Evolutionary conservation across 768 basidiomycete genomes (phyloP), one percentile per base, ranked within the genome.

Genomic region (Cystobasidium tubakii): DNA sequence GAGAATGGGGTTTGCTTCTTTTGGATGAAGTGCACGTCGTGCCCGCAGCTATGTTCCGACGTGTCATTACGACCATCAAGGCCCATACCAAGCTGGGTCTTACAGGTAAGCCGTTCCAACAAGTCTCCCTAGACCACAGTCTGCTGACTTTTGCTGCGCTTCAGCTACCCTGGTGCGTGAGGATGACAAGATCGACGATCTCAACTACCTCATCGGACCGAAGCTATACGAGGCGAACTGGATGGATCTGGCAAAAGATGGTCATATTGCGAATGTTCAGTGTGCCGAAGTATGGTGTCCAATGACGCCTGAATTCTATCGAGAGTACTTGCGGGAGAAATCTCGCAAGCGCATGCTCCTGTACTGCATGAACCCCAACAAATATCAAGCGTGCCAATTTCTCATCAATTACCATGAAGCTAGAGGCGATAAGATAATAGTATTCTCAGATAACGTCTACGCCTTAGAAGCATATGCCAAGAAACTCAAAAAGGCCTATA

Each of bases 271-370:
- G 7, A 98, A 96, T 79, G 96, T 99, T n/a, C 78, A 98, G 91
- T 99, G 96, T 80, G 96, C 96, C 19, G 96, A 99, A 82, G 96
- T 99, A 9, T 99, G 96, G 96, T 99, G 96, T 80, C 91, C 92
- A 21, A 98, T 99, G 96, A 95, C 96, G 23, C 95, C 96, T 4
- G 94, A 98, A 81, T 99, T 99, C 81, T 99, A 98, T 81, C 88
- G 91, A 76, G 94, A 99, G 82, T 99, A 99, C 80, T 86, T 99
- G 76, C 85, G 90, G 75, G 91, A 93, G 81, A 89, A 90, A 80
- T 90, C 91, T 39, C 86, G 96, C 74, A 93, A 95, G 81, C 88
- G 91, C 76, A 96, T 96, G 87, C 84, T 99, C 50, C 84, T 99
- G 7, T 98, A 98, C 80, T 97, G 92, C 85, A 99, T 98, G 96